Percentiles rank a stretch among this genome's conserved stretches.
Conservation (phyloP, 2,329 filamentous ascomycete species). For the Fusarium sp. region DNA sequence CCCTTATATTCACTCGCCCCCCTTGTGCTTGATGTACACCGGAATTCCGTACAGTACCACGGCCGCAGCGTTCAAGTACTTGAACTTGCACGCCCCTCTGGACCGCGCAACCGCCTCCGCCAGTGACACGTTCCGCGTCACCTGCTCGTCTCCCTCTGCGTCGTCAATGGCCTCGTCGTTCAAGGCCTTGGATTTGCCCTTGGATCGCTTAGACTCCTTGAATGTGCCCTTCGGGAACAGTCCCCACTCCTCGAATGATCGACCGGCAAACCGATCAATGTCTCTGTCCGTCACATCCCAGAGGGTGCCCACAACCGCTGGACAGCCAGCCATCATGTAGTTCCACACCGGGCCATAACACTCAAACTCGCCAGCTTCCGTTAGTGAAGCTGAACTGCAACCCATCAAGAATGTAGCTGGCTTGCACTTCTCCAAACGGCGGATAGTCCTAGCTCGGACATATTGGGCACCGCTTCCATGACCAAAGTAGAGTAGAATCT, state of each 20-base stretch:
- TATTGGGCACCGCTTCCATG: slow-evolving; percentile 96
- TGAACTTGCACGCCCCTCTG: slow-evolving; percentile 80
- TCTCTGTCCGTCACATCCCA: slow-evolving; percentile 99
- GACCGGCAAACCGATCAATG: slow-evolving; percentile 88
- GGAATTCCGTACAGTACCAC: slow-evolving; percentile 96
- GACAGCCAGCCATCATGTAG: slow-evolving; percentile 87
- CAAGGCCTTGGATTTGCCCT: slow-evolving; percentile 39
- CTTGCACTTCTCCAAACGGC: slow-evolving; percentile 74
- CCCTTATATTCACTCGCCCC: slow-evolving; percentile 36
- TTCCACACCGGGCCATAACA: slow-evolving; percentile 89
- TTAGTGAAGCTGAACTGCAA: slow-evolving; percentile 83
- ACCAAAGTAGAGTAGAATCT: slow-evolving; percentile 90
- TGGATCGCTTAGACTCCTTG: slow-evolving; percentile 46
- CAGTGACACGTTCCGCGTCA: slow-evolving; percentile 60
- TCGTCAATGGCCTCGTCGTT: slow-evolving; percentile 40
- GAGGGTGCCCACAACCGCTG: slow-evolving; percentile 87
- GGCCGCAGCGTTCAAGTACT: slow-evolving; percentile 91
- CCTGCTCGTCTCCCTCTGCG: slow-evolving; percentile 38
- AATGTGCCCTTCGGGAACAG: slow-evolving; percentile 63
- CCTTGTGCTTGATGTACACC: slow-evolving; percentile 69
- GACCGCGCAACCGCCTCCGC: slow-evolving; percentile 83
- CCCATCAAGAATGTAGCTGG: slow-evolving; percentile 91
- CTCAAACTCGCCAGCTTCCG: slow-evolving; percentile 84
- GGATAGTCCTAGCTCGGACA: slow-evolving; percentile 83
- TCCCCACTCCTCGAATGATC: slow-evolving; percentile 86